Evolutionary conservation across 768 basidiomycete species (phyloP).

Genomic region (Suillus plorans): DNA sequence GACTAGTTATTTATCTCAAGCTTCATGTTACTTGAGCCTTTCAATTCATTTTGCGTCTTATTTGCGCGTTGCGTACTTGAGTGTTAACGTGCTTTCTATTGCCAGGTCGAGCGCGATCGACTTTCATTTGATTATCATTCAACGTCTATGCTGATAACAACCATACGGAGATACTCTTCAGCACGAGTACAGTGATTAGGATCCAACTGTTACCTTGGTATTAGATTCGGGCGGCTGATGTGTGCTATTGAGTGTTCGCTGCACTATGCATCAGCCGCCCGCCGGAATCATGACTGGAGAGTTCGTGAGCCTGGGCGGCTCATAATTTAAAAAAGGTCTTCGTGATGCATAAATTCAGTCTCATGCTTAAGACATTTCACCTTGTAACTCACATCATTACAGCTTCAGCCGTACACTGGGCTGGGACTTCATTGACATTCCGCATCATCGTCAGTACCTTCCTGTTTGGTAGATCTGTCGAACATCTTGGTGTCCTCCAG

Average conservation of each 20-base stretch:
- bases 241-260: too few species aligned
- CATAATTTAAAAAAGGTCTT: neutral
- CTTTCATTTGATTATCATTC: too few species aligned
- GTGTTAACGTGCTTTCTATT: too few species aligned
- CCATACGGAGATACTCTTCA: too few species aligned
- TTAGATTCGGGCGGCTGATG: too few species aligned
- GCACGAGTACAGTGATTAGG: too few species aligned
- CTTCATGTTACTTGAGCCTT: neutral
- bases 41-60: neutral
- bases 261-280: too few species aligned
- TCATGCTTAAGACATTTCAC: neutral
- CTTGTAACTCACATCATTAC: neutral
- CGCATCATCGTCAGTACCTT: neutral
- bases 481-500: neutral
- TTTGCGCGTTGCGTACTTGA: neutral
- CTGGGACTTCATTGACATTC: neutral
- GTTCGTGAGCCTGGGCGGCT: neutral
- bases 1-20: neutral
- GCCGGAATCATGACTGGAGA: too few species aligned
- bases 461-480: neutral
- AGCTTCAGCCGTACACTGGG: neutral
- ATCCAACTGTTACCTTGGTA: too few species aligned
- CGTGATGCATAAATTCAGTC: neutral
- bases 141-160: too few species aligned
- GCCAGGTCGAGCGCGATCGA: too few species aligned